A percentile compares a stretch with the other conserved stretches of the same genome.
phyloP scores from a whole-genome alignment of 163 green algal genomes.

The Volvox carteri region DNA sequence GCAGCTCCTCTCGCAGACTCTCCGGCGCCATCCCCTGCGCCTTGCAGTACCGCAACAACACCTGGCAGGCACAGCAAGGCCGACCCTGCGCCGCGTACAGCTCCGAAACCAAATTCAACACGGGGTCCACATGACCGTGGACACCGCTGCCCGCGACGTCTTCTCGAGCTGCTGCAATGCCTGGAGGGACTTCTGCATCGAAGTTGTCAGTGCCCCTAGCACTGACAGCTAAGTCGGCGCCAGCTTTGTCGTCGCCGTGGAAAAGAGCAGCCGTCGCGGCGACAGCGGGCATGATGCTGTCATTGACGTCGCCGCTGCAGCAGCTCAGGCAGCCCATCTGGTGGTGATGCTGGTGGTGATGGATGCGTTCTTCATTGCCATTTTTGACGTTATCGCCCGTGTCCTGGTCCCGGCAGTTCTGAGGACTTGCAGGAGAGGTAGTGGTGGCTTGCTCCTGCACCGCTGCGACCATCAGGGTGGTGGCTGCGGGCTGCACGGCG shows the following conservation, averaged over 20 bases:
- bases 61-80: constrained; percentile 39
- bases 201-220: no score
- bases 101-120: constrained; percentile 25
- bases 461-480: no score
- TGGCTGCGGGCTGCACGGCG: no score
- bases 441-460: no score
- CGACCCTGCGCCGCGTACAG: not conserved
- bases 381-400: no score
- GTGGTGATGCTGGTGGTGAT: not conserved
- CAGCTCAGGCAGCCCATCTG: not conserved
- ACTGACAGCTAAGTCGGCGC: not conserved
- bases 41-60: constrained; percentile 38
- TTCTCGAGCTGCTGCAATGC: no score
- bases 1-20: not conserved
- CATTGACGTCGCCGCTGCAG: not conserved
- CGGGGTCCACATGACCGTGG: not conserved
- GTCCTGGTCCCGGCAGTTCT: no score
- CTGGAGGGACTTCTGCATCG: no score
- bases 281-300: not conserved
- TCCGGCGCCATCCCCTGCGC: not conserved
- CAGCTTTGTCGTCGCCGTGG: no score
- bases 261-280: not conserved
- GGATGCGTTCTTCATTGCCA: no score
- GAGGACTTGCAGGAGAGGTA: no score
- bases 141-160: no score